Evolutionary conservation across 352 stramenopile species (phyloP).

Genomic region (Globisporangium ultimum): DNA sequence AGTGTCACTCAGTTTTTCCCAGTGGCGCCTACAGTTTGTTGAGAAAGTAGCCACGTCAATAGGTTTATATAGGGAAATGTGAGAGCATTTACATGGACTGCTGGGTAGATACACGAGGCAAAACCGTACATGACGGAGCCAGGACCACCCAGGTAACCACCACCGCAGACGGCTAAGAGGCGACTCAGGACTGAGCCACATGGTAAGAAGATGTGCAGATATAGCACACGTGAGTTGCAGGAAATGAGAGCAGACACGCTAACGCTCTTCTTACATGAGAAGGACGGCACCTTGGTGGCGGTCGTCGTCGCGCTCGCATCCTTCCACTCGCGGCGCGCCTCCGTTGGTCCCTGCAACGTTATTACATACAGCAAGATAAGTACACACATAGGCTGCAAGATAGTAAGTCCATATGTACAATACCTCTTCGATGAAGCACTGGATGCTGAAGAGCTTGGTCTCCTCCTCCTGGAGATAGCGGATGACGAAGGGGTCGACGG

Average conservation of each 20-base stretch:
- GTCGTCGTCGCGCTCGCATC: constrained; percentile 25
- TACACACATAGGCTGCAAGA: background rate
- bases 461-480: constrained; percentile 50
- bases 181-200: constrained; percentile 19
- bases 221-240: background rate
- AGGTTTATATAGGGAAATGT: background rate
- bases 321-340: constrained; percentile 44
- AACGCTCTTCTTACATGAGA: constrained; percentile 14
- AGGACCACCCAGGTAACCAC: constrained; percentile 34
- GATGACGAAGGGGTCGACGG: constrained; percentile 68
- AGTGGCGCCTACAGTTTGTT: constrained; percentile 39
- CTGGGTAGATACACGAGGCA: no score
- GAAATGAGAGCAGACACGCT: background rate
- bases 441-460: constrained; percentile 53
- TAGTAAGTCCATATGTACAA: background rate
- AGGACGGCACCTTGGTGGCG: constrained; percentile 9
- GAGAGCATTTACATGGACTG: no score
- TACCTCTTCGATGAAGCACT: constrained; percentile 74
- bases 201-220: background rate
- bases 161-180: constrained; percentile 50
- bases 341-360: constrained; percentile 37
- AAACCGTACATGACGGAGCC: constrained; percentile 52
- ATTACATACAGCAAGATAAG: constrained; percentile 2
- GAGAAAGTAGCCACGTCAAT: no score
- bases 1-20: constrained; percentile 52